These are phyloP conservation scores for Rhynchosporium graminicola DNA, from an alignment of 2,329 filamentous ascomycete genomes.

Conservation along the genomic window DNA sequence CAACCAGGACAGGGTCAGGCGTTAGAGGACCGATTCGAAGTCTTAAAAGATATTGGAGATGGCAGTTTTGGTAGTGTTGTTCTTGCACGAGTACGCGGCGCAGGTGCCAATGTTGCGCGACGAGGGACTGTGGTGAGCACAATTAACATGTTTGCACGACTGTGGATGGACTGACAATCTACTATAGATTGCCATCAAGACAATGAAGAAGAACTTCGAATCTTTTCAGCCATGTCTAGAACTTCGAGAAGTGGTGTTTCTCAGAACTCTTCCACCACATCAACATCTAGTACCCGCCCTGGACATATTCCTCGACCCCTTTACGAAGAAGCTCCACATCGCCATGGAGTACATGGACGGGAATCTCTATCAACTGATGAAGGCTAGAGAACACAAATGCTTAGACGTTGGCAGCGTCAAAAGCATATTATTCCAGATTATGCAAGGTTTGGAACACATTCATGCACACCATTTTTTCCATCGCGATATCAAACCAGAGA, in stretches of 20 bases:
- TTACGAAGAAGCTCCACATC: slow-evolving; percentile 95
- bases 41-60: slow-evolving; percentile 97
- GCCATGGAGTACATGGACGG: slow-evolving; percentile 99
- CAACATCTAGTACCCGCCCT: slow-evolving; percentile 93
- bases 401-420: slow-evolving; percentile 91
- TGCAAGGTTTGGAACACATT: slow-evolving; percentile 94
- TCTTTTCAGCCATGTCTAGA: slow-evolving; percentile 88
- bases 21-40: slow-evolving; percentile 93
- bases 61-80: slow-evolving; percentile 97
- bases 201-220: slow-evolving; percentile 99
- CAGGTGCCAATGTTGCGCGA: slow-evolving; percentile 83
- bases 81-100: slow-evolving; percentile 85
- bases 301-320: slow-evolving; percentile 96
- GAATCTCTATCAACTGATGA: slow-evolving; percentile 98
- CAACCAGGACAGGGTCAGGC: slow-evolving; percentile 50
- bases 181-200: slow-evolving; percentile 91
- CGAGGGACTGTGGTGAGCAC: slow-evolving; percentile 85
- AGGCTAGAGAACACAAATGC: slow-evolving; percentile 91
- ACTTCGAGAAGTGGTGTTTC: slow-evolving; percentile 93
- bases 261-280: slow-evolving; percentile 84
- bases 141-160: slow-evolving; percentile 13
- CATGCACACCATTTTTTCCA: slow-evolving; percentile 98
- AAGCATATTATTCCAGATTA: slow-evolving; percentile 96
- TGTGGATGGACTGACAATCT: slow-evolving; percentile 25
- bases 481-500: slow-evolving; percentile 98